phyloP scores from a whole-genome alignment of 2,329 filamentous ascomycete genomes.

The Arachnomyces sp. region DNA sequence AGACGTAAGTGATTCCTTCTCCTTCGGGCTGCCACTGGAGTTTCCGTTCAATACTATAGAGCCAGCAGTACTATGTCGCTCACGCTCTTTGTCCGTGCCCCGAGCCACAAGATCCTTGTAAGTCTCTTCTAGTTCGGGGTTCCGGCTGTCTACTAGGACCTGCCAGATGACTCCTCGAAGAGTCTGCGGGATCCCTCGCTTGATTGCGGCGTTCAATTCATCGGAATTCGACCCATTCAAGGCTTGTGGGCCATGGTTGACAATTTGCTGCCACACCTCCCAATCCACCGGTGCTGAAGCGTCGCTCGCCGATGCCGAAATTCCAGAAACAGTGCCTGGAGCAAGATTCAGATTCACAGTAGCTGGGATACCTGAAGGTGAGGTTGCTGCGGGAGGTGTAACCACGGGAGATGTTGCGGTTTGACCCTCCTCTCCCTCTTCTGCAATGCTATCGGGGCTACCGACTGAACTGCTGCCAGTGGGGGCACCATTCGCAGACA shows the following conservation, averaged over 20 bases:
- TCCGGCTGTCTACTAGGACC: conserved; percentile 90
- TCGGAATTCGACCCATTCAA: conserved; percentile 81
- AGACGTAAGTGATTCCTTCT: conserved; percentile 58
- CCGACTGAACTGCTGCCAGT: conserved; percentile 35
- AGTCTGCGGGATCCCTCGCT: conserved; percentile 84
- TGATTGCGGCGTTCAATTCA: conserved; percentile 83
- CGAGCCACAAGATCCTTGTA: conserved; percentile 73
- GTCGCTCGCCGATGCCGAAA: conserved; percentile 61
- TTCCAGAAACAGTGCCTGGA: conserved; percentile 77
- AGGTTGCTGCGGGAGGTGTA: conserved; percentile 17
- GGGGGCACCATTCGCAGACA: conserved; percentile 33
- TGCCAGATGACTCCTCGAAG: conserved; percentile 99
- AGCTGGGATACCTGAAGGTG: conserved; percentile 46
- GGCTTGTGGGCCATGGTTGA: conserved; percentile 85
- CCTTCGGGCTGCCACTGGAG: conserved; percentile 46
- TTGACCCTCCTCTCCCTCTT: conserved; percentile 37
- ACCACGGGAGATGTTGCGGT: conserved; percentile 17
- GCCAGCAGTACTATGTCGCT: conserved; percentile 36
- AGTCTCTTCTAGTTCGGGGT: conserved; percentile 75
- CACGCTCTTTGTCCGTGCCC: conserved; percentile 72
- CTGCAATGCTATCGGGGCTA: conserved; percentile 40
- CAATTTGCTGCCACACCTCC: conserved; percentile 95
- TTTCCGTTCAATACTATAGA: conserved; percentile 34
- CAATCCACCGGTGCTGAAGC: conserved; percentile 73
- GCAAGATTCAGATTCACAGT: conserved; percentile 63